phyloP scores from a whole-genome alignment of 2,329 filamentous ascomycete species.

The Penicillium sp. region DNA sequence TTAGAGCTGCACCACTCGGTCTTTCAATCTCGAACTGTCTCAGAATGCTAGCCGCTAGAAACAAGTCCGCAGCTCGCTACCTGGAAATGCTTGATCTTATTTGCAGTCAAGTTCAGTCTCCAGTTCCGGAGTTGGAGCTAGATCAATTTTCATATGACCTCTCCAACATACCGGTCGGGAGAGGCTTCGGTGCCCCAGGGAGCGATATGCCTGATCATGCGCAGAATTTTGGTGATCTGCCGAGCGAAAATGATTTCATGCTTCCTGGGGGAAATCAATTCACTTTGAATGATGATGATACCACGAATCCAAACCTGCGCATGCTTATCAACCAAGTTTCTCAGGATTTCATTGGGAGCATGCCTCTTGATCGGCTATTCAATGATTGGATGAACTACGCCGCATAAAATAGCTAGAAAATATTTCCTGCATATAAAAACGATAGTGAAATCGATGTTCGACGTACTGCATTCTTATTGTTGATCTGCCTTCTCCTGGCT shows the following conservation, averaged over 20 bases:
- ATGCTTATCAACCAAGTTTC: slow-evolving; percentile 7
- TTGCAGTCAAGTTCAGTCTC: slow-evolving; percentile 3
- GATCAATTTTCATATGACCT: neutral
- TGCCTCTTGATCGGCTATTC: slow-evolving; percentile 6
- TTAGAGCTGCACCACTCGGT: neutral
- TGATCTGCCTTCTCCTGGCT: neutral
- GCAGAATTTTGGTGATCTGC: neutral
- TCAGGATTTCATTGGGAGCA: slow-evolving; percentile 5
- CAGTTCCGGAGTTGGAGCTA: neutral
- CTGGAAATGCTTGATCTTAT: slow-evolving; percentile 6
- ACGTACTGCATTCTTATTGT: neutral
- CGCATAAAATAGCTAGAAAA: neutral
- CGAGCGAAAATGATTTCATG: slow-evolving; percentile 5
- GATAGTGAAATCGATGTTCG: too few relatives aligned
- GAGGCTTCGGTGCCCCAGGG: neutral
- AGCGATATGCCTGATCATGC: neutral
- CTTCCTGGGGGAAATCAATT: neutral
- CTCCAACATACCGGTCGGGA: neutral
- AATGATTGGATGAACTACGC: slow-evolving; percentile 6
- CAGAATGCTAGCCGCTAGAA: neutral
- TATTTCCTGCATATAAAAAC: too few relatives aligned
- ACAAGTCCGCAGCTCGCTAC: slow-evolving; percentile 1
- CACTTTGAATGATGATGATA: neutral
- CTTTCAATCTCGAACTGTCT: slow-evolving; percentile 4
- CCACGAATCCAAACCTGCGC: neutral